Evolutionary conservation across 192 early-diverging fungal species (phyloP).

Genomic region (Umbelopsis ramanniana): DNA sequence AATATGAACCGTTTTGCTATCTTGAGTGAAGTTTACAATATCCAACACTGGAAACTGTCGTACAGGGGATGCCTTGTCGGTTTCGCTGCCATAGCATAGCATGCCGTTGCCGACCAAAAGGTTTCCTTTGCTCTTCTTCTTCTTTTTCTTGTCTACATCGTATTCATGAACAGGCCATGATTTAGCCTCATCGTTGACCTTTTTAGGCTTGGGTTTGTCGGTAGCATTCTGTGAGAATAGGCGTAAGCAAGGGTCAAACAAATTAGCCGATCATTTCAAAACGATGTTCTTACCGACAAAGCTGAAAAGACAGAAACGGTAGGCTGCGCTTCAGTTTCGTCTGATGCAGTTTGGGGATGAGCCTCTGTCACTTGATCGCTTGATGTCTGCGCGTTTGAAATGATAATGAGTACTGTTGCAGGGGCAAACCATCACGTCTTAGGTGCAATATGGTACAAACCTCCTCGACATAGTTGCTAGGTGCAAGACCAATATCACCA

Average conservation of each 20-base stretch:
- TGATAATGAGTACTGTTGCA: not conserved
- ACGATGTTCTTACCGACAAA: slow-evolving; percentile 22
- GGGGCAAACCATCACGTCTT: not conserved
- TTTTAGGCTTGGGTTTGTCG: slow-evolving; percentile 23
- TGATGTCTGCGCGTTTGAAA: not conserved
- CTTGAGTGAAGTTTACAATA: slow-evolving; percentile 57
- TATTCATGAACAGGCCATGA: slow-evolving; percentile 63
- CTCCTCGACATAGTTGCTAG: slow-evolving; percentile 82
- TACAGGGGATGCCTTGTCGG: slow-evolving; percentile 64
- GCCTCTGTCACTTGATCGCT: not conserved
- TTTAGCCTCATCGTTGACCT: slow-evolving; percentile 41
- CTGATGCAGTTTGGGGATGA: not conserved
- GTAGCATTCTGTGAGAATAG: slow-evolving; percentile 1
- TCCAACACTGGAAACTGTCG: slow-evolving; percentile 62
- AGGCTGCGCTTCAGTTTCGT: slow-evolving; percentile 14
- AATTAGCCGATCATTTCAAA: not conserved
- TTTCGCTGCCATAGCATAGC: slow-evolving; percentile 65
- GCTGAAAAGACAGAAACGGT: slow-evolving; percentile 25
- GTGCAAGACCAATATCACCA: slow-evolving; percentile 81
- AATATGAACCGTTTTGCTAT: slow-evolving; percentile 65
- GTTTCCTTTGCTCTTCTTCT: slow-evolving; percentile 68
- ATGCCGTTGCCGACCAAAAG: slow-evolving; percentile 65
- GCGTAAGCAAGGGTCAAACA: not conserved
- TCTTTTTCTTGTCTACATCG: slow-evolving; percentile 72
- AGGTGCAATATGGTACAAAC: not conserved